Base-by-base conservation (phyloP, 768 basidiomycete genomes). In the Russula virescens region DNA sequence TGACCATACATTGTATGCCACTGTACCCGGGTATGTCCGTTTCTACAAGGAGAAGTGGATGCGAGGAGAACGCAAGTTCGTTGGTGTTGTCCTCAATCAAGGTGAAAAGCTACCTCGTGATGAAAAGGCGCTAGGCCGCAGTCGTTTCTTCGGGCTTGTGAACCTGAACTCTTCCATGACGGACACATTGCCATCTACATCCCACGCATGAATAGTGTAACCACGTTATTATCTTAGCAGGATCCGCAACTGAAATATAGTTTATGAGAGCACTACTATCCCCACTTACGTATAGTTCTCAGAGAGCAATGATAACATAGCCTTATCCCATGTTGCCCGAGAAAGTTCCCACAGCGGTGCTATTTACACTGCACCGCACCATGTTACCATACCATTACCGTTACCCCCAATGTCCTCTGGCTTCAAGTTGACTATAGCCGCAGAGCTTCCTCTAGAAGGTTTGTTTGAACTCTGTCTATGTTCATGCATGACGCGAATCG, bases 1-100 rank as follows among this genome's bases (percentile, higher is more conserved):
- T 61, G 97, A 99, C 75, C 94, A 98, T 75, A 98, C 97, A 1
- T 80, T 99, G 58, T 98, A 88, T 71, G 95, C 97, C 26, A 79
- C 83, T 3, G 86, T 86, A 5, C 95, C 96, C 0, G 97, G 97
- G 14, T 94, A 83, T 71, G 91, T 99, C 43, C 91, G 94, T 46
- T 98, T 94, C 76, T 99, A 97, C 84, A 88, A 86, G 73, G 78
- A 84, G 72, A 88, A 86, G 61, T 85, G 84, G 77, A 80, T 85
- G 78, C 80, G 84, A 31, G 81, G 84, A 53, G 84, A 89, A 68
- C 84, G 91, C 55, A 85, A 83, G 69, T 93, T 82, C 68, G 81
- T 98, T 50, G 97, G 97, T 31, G 80, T 99, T 38, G 92, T 91
- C 9, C 79, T 89, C 28, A 80, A 86, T 52, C 84, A 85, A 55